phyloP scores from a whole-genome alignment of 2,329 filamentous ascomycete species.

The Pseudogymnoascus sp. region DNA sequence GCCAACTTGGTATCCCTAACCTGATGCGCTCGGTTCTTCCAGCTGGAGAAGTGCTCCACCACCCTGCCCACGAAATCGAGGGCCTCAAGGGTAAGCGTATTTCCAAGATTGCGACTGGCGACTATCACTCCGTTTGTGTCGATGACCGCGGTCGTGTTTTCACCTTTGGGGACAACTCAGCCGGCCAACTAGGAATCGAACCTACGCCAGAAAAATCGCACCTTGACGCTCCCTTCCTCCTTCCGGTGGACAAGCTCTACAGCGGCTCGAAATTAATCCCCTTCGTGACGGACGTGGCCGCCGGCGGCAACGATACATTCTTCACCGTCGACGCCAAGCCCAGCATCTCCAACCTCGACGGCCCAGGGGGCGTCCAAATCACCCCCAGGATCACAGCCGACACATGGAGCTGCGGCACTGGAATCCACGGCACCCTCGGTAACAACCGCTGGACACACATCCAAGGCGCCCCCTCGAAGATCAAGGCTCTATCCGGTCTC shows the following conservation, averaged over 20 bases:
- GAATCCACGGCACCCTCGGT: constrained; percentile 74
- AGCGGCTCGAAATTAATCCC: constrained; percentile 52
- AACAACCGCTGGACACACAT: constrained; percentile 86
- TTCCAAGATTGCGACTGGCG: constrained; percentile 69
- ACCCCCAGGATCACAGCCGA: constrained; percentile 54
- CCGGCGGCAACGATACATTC: constrained; percentile 80
- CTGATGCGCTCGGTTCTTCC: constrained; percentile 74
- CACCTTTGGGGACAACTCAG: constrained; percentile 82
- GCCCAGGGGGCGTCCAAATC: constrained; percentile 32
- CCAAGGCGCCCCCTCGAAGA: constrained; percentile 66
- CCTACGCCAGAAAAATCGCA: constrained; percentile 51
- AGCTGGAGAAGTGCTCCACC: constrained; percentile 63
- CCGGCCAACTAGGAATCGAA: constrained; percentile 84
- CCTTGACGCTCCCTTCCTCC: constrained; percentile 60
- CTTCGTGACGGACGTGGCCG: constrained; percentile 67
- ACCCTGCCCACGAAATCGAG: constrained; percentile 64
- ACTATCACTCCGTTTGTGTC: constrained; percentile 74
- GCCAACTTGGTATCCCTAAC: constrained; percentile 81
- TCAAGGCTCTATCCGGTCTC: constrained; percentile 74
- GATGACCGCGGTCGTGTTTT: constrained; percentile 72
- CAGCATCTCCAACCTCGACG: constrained; percentile 12
- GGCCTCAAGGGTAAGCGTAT: constrained; percentile 64
- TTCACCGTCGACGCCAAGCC: constrained; percentile 70
- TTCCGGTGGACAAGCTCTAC: constrained; percentile 69
- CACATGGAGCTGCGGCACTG: constrained; percentile 79